These are phyloP conservation scores for Picea sitchensis DNA, from an alignment of 75 land plant genomes.

Conservation along the genomic window DNA sequence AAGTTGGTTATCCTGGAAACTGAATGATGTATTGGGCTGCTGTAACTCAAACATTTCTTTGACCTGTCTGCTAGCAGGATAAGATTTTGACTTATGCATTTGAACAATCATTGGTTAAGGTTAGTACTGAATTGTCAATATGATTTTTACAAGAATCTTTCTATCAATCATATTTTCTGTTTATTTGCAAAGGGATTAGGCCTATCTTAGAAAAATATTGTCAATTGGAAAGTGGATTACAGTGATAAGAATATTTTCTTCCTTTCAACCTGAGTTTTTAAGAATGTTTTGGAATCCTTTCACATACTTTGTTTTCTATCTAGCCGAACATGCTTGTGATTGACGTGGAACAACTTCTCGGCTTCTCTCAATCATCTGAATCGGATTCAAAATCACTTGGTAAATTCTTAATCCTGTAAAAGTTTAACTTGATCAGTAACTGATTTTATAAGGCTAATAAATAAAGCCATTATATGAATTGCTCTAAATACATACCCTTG, in stretches of 20 bases:
- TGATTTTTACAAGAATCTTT: conserved; percentile 1
- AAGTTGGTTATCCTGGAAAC: background rate
- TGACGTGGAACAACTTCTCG: conserved; percentile 67
- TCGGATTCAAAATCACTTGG: background rate
- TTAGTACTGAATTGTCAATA: conserved; percentile 15
- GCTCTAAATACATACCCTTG: background rate
- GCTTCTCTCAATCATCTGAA: conserved; percentile 22
- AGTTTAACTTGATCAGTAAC: background rate
- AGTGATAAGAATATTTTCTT: background rate
- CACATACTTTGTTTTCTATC: conserved; percentile 10
- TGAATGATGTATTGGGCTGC: background rate
- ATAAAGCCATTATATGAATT: background rate
- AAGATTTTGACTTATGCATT: conserved; percentile 71
- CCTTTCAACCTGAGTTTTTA: conserved; percentile 3
- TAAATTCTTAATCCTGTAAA: conserved; percentile 7
- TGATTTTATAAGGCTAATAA: background rate
- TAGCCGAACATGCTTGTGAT: conserved; percentile 95
- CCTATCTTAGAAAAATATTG: background rate
- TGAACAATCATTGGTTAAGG: conserved; percentile 93
- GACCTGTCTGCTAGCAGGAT: conserved; percentile 49
- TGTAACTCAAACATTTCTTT: background rate
- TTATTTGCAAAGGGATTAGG: background rate
- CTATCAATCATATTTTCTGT: background rate
- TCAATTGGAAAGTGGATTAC: background rate
- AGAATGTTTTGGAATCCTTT: background rate